Conservation (phyloP, 805 yeast species). For the Saccharomyces eubayanus region DNA sequence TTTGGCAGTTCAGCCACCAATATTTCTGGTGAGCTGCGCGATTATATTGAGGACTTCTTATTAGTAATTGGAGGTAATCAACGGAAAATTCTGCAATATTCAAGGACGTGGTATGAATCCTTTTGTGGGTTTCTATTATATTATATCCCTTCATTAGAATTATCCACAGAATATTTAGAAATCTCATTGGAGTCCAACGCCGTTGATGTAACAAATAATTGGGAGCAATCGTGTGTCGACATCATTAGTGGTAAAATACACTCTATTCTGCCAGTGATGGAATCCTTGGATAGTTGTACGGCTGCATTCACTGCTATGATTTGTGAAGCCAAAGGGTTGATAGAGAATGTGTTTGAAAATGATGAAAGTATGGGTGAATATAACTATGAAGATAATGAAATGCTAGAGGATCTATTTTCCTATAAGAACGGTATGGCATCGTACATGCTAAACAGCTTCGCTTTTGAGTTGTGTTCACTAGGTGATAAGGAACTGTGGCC, state of each 20-base stretch:
- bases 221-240: conserved; percentile 51
- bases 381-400: conserved; percentile 15
- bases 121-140: conserved; percentile 47
- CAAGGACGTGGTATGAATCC: conserved; percentile 63
- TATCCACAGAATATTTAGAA: conserved; percentile 36
- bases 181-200: conserved; percentile 30
- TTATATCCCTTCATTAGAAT: conserved; percentile 46
- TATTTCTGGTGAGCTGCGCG: conserved; percentile 22
- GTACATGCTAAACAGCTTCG: conserved; percentile 26
- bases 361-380: conserved; percentile 10
- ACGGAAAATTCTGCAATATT: conserved; percentile 40
- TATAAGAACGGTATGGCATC: conserved; percentile 39
- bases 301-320: conserved; percentile 55
- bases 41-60: conserved; percentile 27
- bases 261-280: conserved; percentile 49
- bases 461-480: conserved; percentile 25
- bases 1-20: conserved; percentile 20
- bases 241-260: conserved; percentile 49
- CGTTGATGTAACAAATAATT: conserved; percentile 34
- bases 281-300: conserved; percentile 52
- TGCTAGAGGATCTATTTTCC: conserved; percentile 26
- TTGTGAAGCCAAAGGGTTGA: conserved; percentile 55
- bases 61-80: conserved; percentile 33
- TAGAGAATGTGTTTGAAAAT: conserved; percentile 34
- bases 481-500: conserved; percentile 47